Evolutionary conservation across 495 filamentous ascomycete genomes (phyloP).

Genomic region (Rhypophila decipiens): DNA sequence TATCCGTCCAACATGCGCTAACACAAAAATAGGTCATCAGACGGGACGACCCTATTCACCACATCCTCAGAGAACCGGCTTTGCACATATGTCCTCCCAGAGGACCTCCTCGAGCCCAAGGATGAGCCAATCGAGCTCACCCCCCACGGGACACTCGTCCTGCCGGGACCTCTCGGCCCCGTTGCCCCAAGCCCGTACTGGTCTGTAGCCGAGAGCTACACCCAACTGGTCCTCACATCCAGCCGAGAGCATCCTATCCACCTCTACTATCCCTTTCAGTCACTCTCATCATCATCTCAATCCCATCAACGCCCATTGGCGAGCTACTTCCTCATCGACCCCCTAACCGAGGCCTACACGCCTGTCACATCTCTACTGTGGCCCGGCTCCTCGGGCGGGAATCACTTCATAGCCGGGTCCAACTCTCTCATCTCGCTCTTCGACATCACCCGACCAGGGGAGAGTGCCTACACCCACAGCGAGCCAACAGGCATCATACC

Average conservation of each 20-base stretch:
- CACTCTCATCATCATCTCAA: slow-evolving; percentile 19
- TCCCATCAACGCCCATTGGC: slow-evolving; percentile 38
- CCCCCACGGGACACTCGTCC: slow-evolving; percentile 54
- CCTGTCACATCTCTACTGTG: slow-evolving; percentile 71
- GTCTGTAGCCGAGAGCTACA: slow-evolving; percentile 55
- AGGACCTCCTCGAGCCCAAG: slow-evolving; percentile 57
- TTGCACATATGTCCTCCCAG: slow-evolving; percentile 65
- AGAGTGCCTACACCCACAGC: slow-evolving; percentile 47
- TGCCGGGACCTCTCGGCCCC: slow-evolving; percentile 65
- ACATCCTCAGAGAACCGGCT: slow-evolving; percentile 61
- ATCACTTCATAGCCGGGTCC: slow-evolving; percentile 65
- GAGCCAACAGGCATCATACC: slow-evolving; percentile 63
- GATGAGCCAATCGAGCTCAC: slow-evolving; percentile 42
- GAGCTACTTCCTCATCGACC: slow-evolving; percentile 65
- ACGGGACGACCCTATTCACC: slow-evolving; percentile 79
- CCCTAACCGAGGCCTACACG: slow-evolving; percentile 72
- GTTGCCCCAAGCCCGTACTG: slow-evolving; percentile 69
- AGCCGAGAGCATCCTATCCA: slow-evolving; percentile 69
- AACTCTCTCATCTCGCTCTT: slow-evolving; percentile 70
- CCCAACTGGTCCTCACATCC: slow-evolving; percentile 63
- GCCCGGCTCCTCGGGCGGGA: slow-evolving; percentile 48
- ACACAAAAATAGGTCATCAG: slow-evolving; percentile 50
- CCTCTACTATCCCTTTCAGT: slow-evolving; percentile 44
- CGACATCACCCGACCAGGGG: slow-evolving; percentile 63
- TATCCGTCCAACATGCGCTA: neutral